Base-by-base conservation (phyloP, 2,329 filamentous ascomycete genomes). In the Gnomoniopsis sp. region DNA sequence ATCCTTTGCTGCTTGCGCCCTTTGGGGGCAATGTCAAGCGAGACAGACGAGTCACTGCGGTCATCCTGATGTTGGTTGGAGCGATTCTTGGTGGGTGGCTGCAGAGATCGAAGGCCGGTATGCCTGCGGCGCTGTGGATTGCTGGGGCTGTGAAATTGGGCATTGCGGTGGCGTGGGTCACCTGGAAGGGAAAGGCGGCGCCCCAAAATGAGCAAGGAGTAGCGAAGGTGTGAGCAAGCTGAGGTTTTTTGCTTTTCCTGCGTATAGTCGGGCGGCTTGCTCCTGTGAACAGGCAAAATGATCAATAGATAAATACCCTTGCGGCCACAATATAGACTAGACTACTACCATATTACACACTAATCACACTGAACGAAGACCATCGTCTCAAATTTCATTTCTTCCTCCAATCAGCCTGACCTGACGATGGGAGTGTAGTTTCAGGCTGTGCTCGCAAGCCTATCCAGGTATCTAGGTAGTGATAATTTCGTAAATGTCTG, bases 21-120 rank as follows among this genome's bases (percentile, higher is more conserved):
- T 41, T 72, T 7, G 60, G 60, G 33, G 68, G 77, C 36, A 84
- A 84, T 57, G 71, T 73, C 22, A 81, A 82, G 69, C 70, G 81
- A 34, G 80, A 84, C 66, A 68, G 79, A 41, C 70, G 80, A 22
- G 71, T 77, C 26, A 66, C 71, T 1, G 74, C 75, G 21, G 75
- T 79, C 15, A 67, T 80, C 1, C 65, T 81, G 6, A 66, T 81
- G 23, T 64, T 82, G 14, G 64, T 64, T 3, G 80, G 80, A 2
- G 79, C 75, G 0, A 77, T 83, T 19, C 69, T 68, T 3, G 77
- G 77, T 23, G 79, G 76, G 2, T 82, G 77, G 74, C 67, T 82
- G 46, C 75, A 76, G 63, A 74, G 75, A 59, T 74, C 70, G 22
- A 66, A 65, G 8, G 74, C 72, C 11, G 75, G 75, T 1, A 71